Evolutionary conservation across 2,329 filamentous ascomycete genomes (phyloP).

Genomic region (Diaporthe australafricana): DNA sequence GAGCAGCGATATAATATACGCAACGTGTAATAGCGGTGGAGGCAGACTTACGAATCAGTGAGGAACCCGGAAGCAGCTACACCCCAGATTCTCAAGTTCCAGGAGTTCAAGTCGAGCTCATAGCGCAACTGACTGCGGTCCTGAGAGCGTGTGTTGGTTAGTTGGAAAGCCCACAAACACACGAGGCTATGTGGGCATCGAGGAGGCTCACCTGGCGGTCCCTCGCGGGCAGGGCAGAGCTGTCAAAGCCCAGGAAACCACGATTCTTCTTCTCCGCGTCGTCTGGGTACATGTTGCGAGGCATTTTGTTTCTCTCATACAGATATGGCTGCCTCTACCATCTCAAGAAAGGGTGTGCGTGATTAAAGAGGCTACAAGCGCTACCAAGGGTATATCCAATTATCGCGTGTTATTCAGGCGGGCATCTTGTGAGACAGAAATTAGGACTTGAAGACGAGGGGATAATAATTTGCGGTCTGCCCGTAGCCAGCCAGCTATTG

Average conservation of each 20-base stretch:
- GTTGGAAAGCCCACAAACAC: constrained; percentile 30
- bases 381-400: background rate
- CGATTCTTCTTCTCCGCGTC: constrained; percentile 56
- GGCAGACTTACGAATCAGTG: constrained; percentile 60
- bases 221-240: constrained; percentile 61
- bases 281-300: constrained; percentile 47
- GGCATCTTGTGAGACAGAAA: background rate
- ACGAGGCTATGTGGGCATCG: background rate
- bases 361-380: background rate
- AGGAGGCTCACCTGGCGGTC: constrained; percentile 58
- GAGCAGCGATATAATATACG: background rate
- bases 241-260: constrained; percentile 63
- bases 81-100: constrained; percentile 66
- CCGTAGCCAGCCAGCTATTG: background rate
- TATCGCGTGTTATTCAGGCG: background rate
- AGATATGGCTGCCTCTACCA: background rate
- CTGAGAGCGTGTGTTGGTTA: constrained; percentile 44
- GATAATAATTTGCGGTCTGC: background rate
- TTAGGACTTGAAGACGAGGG: background rate
- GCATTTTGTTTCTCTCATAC: constrained; percentile 40
- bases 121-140: constrained; percentile 64
- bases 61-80: constrained; percentile 67
- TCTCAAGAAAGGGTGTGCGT: background rate
- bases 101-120: constrained; percentile 65
- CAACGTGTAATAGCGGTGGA: background rate